phyloP scores from a whole-genome alignment of 768 basidiomycete genomes.

The Boletus rex-veris region DNA sequence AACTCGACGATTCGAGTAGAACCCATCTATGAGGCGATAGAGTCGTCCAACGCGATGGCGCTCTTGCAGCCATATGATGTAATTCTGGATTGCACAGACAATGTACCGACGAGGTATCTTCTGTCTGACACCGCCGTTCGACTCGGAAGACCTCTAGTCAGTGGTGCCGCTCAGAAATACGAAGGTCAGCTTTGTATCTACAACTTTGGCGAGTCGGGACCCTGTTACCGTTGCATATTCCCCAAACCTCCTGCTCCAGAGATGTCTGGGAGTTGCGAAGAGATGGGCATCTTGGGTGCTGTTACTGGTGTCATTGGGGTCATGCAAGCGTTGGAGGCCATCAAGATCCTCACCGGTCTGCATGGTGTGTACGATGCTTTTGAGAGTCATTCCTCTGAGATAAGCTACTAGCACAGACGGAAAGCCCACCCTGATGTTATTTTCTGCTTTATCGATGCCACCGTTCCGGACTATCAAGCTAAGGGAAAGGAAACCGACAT shows the following conservation, averaged over 20 bases:
- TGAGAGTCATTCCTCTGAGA: background rate
- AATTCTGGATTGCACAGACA: conserved; percentile 93
- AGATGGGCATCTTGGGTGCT: conserved; percentile 81
- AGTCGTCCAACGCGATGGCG: conserved; percentile 58
- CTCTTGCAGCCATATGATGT: conserved; percentile 66
- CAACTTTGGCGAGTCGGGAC: conserved; percentile 64
- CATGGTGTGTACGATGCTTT: conserved; percentile 44
- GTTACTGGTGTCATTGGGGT: conserved; percentile 90
- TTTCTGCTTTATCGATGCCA: conserved; percentile 63
- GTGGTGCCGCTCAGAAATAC: conserved; percentile 86
- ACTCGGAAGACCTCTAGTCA: conserved; percentile 79
- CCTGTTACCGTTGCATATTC: conserved; percentile 94
- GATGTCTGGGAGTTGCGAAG: conserved; percentile 75
- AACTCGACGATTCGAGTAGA: conserved; percentile 69
- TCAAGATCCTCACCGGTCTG: conserved; percentile 70
- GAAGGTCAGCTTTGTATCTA: conserved; percentile 81
- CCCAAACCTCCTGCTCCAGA: conserved; percentile 71
- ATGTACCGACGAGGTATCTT: conserved; percentile 87
- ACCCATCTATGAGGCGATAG: conserved; percentile 50
- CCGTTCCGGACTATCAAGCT: conserved; percentile 83
- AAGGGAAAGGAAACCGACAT: conserved; percentile 65
- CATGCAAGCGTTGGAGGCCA: conserved; percentile 84
- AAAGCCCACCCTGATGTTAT: conserved; percentile 65
- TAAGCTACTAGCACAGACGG: conserved; percentile 40
- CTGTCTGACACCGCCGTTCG: conserved; percentile 81